Evolutionary conservation across 371 early-diverging fungal genomes (phyloP).

Genomic region (Mortierella sp.): DNA sequence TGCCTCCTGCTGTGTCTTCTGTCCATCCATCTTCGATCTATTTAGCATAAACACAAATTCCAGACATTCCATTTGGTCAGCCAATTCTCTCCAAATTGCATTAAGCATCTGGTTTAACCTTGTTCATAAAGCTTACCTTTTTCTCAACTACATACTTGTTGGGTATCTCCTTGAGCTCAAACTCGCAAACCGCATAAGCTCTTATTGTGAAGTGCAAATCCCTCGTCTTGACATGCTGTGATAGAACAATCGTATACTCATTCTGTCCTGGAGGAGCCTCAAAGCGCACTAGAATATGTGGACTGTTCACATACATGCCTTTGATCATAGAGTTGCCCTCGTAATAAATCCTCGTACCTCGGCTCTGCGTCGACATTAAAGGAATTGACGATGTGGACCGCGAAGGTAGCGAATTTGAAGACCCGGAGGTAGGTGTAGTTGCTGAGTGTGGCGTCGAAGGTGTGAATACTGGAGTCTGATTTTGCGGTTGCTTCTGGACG

Average conservation of each 20-base stretch:
- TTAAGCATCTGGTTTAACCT: background rate
- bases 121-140: conserved; percentile 58
- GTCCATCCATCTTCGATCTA: conserved; percentile 80
- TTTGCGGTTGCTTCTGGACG: conserved; percentile 60
- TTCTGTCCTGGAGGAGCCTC: conserved; percentile 72
- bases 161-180: conserved; percentile 75
- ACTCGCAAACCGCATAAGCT: conserved; percentile 76
- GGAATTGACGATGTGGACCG: background rate
- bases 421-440: background rate
- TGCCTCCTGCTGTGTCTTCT: conserved; percentile 86
- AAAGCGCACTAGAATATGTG: conserved; percentile 83
- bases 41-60: background rate
- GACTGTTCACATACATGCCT: conserved; percentile 89
- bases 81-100: background rate
- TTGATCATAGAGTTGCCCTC: conserved; percentile 78
- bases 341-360: conserved; percentile 81
- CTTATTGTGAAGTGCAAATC: conserved; percentile 82
- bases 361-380: background rate
- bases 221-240: conserved; percentile 80
- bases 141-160: conserved; percentile 70
- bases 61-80: background rate
- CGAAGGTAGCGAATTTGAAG: background rate
- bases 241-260: conserved; percentile 83
- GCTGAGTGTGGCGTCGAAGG: conserved; percentile 21
- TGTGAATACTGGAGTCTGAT: conserved; percentile 8